A percentile compares a stretch with the other conserved stretches of the same genome.
Evolutionary conservation across 768 basidiomycete genomes (phyloP).

Genomic region (Suillus tomentosus): DNA sequence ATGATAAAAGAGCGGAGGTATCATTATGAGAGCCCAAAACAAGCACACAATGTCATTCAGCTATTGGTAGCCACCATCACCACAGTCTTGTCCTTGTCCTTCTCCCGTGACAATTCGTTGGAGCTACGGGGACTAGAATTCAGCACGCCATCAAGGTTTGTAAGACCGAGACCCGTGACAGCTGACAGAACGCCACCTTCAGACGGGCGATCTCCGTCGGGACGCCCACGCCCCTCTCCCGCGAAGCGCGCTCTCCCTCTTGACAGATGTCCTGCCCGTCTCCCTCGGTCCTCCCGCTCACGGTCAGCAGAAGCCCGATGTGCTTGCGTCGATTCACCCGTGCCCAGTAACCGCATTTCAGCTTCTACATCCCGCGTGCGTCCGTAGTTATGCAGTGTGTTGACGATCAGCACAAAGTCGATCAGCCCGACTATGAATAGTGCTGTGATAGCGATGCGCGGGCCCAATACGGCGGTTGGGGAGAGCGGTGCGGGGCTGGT

Average conservation of each 20-base stretch:
- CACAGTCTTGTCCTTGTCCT: conserved; percentile 18
- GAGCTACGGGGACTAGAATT: conserved; percentile 12
- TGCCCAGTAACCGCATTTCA: not conserved
- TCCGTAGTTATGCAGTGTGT: conserved; percentile 64
- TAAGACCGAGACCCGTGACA: conserved; percentile 31
- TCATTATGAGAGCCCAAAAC: not conserved
- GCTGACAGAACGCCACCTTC: conserved; percentile 25
- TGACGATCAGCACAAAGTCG: conserved; percentile 62
- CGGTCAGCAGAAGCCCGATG: not conserved
- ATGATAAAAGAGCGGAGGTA: not conserved
- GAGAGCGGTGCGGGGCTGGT: conserved; percentile 38
- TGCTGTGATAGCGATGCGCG: conserved; percentile 56
- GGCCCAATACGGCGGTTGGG: conserved; percentile 43
- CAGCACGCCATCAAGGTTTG: conserved; percentile 21
- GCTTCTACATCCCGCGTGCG: not conserved
- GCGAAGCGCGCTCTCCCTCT: conserved; percentile 14
- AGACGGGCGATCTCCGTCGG: not conserved
- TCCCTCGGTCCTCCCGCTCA: conserved; percentile 12
- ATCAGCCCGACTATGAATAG: conserved; percentile 60
- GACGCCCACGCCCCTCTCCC: conserved; percentile 7
- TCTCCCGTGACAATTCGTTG: conserved; percentile 20
- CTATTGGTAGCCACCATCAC: not conserved
- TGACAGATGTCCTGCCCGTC: not conserved
- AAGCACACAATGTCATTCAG: not conserved
- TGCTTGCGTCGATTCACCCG: not conserved